Evolutionary conservation across 2,329 filamentous ascomycete genomes (phyloP).

Genomic region (Diaporthe vexans): DNA sequence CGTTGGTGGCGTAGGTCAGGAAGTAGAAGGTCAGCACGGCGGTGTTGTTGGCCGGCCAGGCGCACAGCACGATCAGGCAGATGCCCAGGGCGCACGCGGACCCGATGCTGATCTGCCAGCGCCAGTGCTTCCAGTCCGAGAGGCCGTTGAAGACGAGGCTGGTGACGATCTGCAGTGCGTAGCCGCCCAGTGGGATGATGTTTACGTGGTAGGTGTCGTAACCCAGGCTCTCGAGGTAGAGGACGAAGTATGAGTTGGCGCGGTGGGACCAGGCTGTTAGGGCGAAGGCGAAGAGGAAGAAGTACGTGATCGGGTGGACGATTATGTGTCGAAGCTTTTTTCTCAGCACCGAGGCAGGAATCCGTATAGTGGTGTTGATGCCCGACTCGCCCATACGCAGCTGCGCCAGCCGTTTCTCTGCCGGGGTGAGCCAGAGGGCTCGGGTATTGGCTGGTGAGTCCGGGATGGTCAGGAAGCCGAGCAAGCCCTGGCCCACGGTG

Average conservation of each 20-base stretch:
- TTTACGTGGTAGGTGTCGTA: conserved; percentile 48
- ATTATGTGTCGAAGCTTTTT: conserved; percentile 42
- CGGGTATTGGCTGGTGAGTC: conserved; percentile 47
- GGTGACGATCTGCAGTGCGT: conserved; percentile 51
- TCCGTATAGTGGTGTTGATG: conserved; percentile 43
- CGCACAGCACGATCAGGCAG: conserved; percentile 51
- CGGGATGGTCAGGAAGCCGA: conserved; percentile 56
- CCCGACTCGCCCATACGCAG: conserved; percentile 41
- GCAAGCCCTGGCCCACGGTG: conserved; percentile 44
- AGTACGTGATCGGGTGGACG: conserved; percentile 44
- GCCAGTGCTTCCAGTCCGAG: conserved; percentile 55
- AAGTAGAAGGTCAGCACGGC: conserved; percentile 54
- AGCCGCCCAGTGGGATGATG: conserved; percentile 47
- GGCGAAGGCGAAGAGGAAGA: conserved; percentile 46
- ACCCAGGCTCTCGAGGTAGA: conserved; percentile 46
- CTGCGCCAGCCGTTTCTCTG: conserved; percentile 42
- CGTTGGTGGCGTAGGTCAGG: conserved; percentile 52
- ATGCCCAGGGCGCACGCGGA: conserved; percentile 49
- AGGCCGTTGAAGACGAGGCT: conserved; percentile 53
- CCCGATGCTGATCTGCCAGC: conserved; percentile 55
- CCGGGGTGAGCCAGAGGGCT: conserved; percentile 43
- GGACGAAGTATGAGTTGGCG: conserved; percentile 47
- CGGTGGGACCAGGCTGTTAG: conserved; percentile 46
- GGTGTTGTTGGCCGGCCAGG: conserved; percentile 51
- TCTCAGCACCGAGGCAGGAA: conserved; percentile 40